Evolutionary conservation across 139 green algal genomes (phyloP).

Genomic region (Chlamydomonas urium): DNA sequence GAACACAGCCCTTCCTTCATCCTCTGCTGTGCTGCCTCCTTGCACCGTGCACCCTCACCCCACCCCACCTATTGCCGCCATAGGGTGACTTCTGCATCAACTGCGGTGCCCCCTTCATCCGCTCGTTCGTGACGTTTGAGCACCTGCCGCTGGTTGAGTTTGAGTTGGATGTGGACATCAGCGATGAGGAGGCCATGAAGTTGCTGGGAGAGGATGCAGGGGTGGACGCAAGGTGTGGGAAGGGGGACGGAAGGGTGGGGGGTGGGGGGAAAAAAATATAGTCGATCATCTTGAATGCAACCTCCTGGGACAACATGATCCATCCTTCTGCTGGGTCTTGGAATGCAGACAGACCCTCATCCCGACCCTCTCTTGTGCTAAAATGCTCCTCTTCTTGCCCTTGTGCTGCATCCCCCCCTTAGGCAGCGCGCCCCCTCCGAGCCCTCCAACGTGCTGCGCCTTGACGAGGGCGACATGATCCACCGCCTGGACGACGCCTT

Average conservation of each 20-base stretch:
- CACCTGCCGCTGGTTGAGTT: constrained; percentile 79
- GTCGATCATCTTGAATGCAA: no score
- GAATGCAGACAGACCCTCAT: no score
- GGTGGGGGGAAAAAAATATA: no score
- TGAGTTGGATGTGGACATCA: constrained; percentile 61
- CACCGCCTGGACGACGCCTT: constrained; percentile 60
- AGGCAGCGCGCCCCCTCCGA: no score
- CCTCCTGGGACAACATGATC: no score
- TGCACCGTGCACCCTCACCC: neutral
- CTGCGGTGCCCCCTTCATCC: constrained; percentile 62
- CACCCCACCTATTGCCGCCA: neutral
- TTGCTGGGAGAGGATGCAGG: constrained; percentile 41
- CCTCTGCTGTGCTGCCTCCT: neutral
- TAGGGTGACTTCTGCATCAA: constrained; percentile 70
- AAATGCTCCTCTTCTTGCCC: no score
- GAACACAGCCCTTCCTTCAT: neutral
- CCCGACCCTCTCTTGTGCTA: no score
- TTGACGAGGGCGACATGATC: constrained; percentile 50
- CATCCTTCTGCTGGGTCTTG: no score
- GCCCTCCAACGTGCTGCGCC: constrained; percentile 57
- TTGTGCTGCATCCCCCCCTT: no score
- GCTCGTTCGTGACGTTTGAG: constrained; percentile 83
- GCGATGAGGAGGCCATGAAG: constrained; percentile 35
- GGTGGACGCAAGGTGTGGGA: constrained; percentile 14
- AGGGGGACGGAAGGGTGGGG: neutral